Evolutionary conservation across 164 flowering plant species (phyloP).

Genomic region (Kingdonia uniflora): DNA sequence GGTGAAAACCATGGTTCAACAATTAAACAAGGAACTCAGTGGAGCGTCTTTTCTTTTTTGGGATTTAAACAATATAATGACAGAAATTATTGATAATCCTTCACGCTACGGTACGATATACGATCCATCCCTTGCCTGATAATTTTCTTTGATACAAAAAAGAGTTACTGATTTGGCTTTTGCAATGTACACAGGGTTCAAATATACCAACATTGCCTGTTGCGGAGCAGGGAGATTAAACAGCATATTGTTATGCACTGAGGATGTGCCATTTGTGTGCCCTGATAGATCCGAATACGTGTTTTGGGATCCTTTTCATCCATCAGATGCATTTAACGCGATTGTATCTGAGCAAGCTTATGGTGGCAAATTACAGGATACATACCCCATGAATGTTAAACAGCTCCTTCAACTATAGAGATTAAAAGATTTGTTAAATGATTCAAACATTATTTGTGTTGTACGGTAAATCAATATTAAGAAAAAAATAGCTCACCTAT

Average conservation of each 20-base stretch:
- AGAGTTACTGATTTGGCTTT: too few species aligned
- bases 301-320: conserved; percentile 12
- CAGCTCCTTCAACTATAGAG: conserved; percentile 3
- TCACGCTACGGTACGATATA: conserved; percentile 5
- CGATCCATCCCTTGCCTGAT: too few species aligned
- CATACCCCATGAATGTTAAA: conserved; percentile 3
- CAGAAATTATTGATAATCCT: conserved; percentile 2
- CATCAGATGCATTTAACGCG: conserved; percentile 1
- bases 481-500: too few species aligned
- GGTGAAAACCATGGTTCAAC: neutral
- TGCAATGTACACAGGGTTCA: conserved; percentile 6
- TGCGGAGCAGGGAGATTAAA: conserved; percentile 3
- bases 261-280: neutral
- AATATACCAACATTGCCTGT: neutral
- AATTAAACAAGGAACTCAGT: conserved; percentile 3
- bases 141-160: too few species aligned
- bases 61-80: neutral
- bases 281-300: conserved; percentile 5
- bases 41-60: conserved; percentile 3
- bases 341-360: conserved; percentile 1
- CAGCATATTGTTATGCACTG: neutral
- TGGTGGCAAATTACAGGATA: neutral
- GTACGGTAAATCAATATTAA: too few species aligned
- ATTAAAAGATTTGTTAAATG: too few species aligned
- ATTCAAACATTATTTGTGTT: too few species aligned